Base-by-base conservation (phyloP, 2,329 filamentous ascomycete genomes). In the Colletotrichum falcatum region DNA sequence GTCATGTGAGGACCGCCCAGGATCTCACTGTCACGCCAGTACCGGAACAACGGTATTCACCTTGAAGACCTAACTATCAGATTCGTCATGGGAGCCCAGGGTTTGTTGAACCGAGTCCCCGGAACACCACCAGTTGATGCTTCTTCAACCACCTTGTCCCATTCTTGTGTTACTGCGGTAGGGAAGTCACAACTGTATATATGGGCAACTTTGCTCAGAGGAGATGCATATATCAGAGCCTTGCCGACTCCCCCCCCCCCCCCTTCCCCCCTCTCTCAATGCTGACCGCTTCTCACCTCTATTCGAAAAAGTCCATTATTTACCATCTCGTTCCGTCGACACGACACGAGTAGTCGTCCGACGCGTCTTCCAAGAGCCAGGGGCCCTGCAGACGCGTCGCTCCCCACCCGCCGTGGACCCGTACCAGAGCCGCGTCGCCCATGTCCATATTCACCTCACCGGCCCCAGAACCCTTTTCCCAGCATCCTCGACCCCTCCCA, bases 341-440 rank as follows among this genome's bases (percentile, higher is more conserved):
- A 37, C 30, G 23, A 35, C 30, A 11, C 49, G 20, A n/a, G 18
- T 16, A n/a, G 51, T n/a, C 20, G 33, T 6, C 53, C 33, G 63
- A 65, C 63, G 63, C 63, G 63, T 65, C 54, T 56, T 26, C 33
- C 33, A 37, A 14, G n/a, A 9, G 53, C 53, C 53, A 39, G n/a
- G 53, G 42, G 20, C 30, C 37, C 46, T 54, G 35, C 37, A 44
- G 48, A 69, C 66, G 66, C 66, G 66, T 65, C 61, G 54, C 66
- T 60, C 66, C n/a, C n/a, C 66, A 66, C 64, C 56, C 33, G 16
- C 49, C n/a, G 37, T 33, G 33, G 49, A 37, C 28, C 64, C 48
- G 33, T 33, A 37, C 55, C 64, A 59, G 51, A 59, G 44, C 61
- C 66, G 61, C 66, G 66, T 61, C 39, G 51, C 54, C 61, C 66